These are phyloP conservation scores for Dactylellina drechsleri DNA, from an alignment of 2,329 filamentous ascomycete species.

Conservation along the genomic window DNA sequence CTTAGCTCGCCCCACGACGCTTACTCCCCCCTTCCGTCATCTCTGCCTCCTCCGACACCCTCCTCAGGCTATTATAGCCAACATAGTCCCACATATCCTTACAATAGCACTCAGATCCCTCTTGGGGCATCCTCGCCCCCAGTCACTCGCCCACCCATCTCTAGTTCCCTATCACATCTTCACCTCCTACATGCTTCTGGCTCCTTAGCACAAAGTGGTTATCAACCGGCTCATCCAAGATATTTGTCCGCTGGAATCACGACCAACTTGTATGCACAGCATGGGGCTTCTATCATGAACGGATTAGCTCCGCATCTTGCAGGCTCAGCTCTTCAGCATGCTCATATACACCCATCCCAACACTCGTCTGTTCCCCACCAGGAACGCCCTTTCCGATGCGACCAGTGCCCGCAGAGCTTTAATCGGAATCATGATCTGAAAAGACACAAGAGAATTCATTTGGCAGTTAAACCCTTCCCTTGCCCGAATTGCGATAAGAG, in stretches of 20 bases:
- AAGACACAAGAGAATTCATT: conserved; percentile 91
- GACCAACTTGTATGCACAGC: conserved; percentile 45
- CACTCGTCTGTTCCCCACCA: conserved; percentile 65
- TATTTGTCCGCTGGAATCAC: conserved; percentile 41
- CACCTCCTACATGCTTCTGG: conserved; percentile 45
- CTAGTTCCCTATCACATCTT: conserved; percentile 32
- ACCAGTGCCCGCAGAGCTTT: conserved; percentile 90
- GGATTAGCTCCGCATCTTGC: conserved; percentile 39
- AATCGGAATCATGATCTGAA: conserved; percentile 97
- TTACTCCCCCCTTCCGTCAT: conserved; percentile 45
- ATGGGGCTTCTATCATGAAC: conserved; percentile 54
- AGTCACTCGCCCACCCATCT: conserved; percentile 20
- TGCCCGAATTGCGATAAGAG: conserved; percentile 93
- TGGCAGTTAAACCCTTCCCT: conserved; percentile 94
- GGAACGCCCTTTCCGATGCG: conserved; percentile 93
- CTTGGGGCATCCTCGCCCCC: conserved; percentile 40
- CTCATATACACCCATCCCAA: conserved; percentile 60
- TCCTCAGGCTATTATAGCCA: conserved; percentile 48
- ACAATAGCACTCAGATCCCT: conserved; percentile 33
- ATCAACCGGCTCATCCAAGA: conserved; percentile 37
- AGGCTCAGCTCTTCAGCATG: conserved; percentile 27
- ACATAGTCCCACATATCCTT: conserved; percentile 43
- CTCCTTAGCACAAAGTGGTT: conserved; percentile 25
- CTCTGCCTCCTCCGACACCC: conserved; percentile 46
- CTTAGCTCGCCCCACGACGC: conserved; percentile 47